A percentile compares a stretch with the other conserved stretches of the same genome.
These are phyloP conservation scores for Trametes sanguinea DNA, from an alignment of 768 basidiomycete genomes.

Conservation along the genomic window DNA sequence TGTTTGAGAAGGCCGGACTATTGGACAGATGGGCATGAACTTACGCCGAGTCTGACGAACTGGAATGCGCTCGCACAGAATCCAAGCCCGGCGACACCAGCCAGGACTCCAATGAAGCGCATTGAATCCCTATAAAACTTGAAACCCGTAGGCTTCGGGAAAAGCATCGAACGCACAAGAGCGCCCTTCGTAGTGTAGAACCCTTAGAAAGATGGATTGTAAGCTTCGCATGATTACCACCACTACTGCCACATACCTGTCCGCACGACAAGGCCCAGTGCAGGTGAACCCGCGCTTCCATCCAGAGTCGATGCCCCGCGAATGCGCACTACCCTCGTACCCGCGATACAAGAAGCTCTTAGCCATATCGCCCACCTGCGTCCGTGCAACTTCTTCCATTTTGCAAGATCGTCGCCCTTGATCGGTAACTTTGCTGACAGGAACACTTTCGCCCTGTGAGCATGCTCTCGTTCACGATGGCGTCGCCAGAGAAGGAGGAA, in stretches of 20 bases:
- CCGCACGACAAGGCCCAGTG: slow-evolving; percentile 80
- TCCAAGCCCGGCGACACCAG: slow-evolving; percentile 87
- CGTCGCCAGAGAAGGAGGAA: slow-evolving; percentile 95
- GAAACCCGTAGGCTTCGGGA: slow-evolving; percentile 98
- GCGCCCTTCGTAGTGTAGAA: slow-evolving; percentile 99
- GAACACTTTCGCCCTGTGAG: slow-evolving; percentile 97
- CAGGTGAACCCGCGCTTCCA: slow-evolving; percentile 54
- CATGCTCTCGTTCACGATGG: slow-evolving; percentile 99
- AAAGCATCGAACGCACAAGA: slow-evolving; percentile 94
- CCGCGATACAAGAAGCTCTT: slow-evolving; percentile 88
- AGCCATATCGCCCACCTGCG: slow-evolving; percentile 56
- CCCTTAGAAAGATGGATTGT: slow-evolving; percentile 43
- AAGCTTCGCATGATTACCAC: neutral
- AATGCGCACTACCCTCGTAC: slow-evolving; percentile 88
- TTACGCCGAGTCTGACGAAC: slow-evolving; percentile 86
- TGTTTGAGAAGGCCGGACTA: no score
- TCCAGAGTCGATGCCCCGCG: slow-evolving; percentile 61
- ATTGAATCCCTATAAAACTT: slow-evolving; percentile 96
- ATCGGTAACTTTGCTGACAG: slow-evolving; percentile 89
- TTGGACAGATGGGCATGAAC: neutral
- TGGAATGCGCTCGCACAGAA: slow-evolving; percentile 92
- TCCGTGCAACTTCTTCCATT: slow-evolving; percentile 72
- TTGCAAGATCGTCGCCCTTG: slow-evolving; percentile 73
- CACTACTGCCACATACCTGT: slow-evolving; percentile 58
- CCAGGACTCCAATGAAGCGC: slow-evolving; percentile 87